phyloP scores from a whole-genome alignment of 179 eudicot species.

The Beta lomatogona region DNA sequence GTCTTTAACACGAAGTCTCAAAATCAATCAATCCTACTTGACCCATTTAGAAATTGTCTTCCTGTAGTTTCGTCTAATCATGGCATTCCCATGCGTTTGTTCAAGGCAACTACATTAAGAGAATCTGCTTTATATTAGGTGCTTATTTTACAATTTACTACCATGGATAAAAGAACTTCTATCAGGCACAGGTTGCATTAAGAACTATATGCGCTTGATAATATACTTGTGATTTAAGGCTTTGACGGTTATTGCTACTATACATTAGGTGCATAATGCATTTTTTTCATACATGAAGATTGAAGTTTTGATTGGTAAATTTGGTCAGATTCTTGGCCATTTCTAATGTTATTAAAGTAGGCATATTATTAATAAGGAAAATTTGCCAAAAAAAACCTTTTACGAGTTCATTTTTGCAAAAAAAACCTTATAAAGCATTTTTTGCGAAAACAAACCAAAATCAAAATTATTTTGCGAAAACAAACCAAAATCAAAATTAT shows the following conservation, averaged over 20 bases:
- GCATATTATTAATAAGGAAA: too few relatives aligned
- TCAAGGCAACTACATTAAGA: neutral
- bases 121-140: neutral
- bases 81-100: slow-evolving; percentile 1
- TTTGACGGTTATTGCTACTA: slow-evolving; percentile 17
- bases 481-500: too few relatives aligned
- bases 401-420: too few relatives aligned
- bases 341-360: neutral
- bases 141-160: neutral
- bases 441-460: too few relatives aligned
- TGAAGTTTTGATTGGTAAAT: neutral
- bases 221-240: slow-evolving; percentile 5
- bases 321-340: neutral
- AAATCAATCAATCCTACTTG: too few relatives aligned
- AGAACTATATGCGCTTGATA: neutral
- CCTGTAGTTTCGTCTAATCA: neutral
- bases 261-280: neutral
- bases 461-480: too few relatives aligned
- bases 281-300: neutral
- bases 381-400: too few relatives aligned
- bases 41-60: neutral
- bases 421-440: too few relatives aligned
- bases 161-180: neutral
- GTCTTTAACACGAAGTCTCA: too few relatives aligned
- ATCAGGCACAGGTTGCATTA: slow-evolving; percentile 3